Conservation (phyloP, 2,329 filamentous ascomycete species). For the Pseudogymnoascus sp. region DNA sequence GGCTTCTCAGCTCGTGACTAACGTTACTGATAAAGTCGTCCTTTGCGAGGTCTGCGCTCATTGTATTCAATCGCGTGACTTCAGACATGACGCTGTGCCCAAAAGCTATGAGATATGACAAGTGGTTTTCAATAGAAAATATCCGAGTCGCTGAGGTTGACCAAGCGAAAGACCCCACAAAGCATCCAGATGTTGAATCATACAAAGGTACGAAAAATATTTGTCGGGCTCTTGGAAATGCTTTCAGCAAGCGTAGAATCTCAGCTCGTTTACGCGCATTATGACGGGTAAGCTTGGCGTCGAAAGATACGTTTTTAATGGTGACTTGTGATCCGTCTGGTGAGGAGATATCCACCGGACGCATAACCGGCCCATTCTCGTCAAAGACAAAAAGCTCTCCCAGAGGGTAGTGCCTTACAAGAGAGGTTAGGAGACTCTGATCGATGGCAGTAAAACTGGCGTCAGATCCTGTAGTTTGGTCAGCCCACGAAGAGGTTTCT, state of each 20-base stretch:
- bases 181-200: constrained; percentile 24
- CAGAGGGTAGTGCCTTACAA: neutral
- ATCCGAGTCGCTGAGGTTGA: constrained; percentile 17
- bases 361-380: neutral
- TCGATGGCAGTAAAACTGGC: constrained; percentile 16
- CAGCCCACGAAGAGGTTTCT: constrained; percentile 16
- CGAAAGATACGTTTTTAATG: neutral
- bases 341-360: neutral
- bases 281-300: constrained; percentile 10
- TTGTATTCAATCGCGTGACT: constrained; percentile 21
- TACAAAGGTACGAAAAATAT: constrained; percentile 26
- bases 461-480: constrained; percentile 7
- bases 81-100: constrained; percentile 23
- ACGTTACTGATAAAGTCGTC: constrained; percentile 25
- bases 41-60: constrained; percentile 22
- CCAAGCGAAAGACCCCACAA: constrained; percentile 27
- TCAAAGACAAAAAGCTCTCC: neutral
- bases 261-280: neutral
- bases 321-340: neutral
- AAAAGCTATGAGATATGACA: constrained; percentile 22
- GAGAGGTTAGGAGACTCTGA: constrained; percentile 4
- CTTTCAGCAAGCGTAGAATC: neutral
- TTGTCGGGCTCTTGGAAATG: constrained; percentile 23
- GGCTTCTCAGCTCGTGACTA: constrained; percentile 24
- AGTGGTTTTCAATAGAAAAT: constrained; percentile 21